Percentiles rank a stretch among this genome's conserved stretches.
Evolutionary conservation across 1,284 basidiomycete genomes (phyloP).

Genomic region (Marasmius tenuissimus): DNA sequence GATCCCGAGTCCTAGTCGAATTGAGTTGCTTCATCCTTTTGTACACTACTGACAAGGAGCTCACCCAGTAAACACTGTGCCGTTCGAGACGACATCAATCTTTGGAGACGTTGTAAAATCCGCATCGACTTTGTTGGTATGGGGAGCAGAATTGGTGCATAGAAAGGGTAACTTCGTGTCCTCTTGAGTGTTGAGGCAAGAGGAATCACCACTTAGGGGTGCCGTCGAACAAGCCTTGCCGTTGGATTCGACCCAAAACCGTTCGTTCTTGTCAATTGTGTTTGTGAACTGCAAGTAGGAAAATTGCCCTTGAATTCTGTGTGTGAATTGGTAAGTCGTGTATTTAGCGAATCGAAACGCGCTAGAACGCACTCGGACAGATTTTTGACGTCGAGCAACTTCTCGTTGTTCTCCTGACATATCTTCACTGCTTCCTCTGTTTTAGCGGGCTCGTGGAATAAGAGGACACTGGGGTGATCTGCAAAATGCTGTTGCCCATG

Average conservation of each 20-base stretch:
- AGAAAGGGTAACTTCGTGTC: conserved; percentile 14
- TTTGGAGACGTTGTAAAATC: conserved; percentile 17
- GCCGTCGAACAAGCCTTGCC: neutral
- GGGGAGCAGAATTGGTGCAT: conserved; percentile 21
- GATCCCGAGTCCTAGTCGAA: conserved; percentile 16
- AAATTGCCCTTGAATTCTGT: conserved; percentile 14
- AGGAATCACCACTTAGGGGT: neutral
- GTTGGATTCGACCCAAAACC: conserved; percentile 11
- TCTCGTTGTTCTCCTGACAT: conserved; percentile 17
- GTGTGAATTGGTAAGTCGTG: too few species aligned
- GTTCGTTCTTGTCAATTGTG: conserved; percentile 3
- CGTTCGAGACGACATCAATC: conserved; percentile 12
- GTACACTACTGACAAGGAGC: neutral
- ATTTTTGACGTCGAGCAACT: conserved; percentile 8
- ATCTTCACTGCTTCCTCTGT: conserved; percentile 11
- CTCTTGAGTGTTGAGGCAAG: neutral
- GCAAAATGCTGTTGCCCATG: conserved; percentile 12
- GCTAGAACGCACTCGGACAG: neutral
- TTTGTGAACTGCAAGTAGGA: conserved; percentile 15
- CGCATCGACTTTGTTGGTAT: conserved; percentile 18
- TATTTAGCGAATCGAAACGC: too few species aligned
- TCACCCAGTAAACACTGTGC: conserved; percentile 13
- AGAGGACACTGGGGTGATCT: conserved; percentile 16
- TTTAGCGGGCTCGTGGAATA: conserved; percentile 15
- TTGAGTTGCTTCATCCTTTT: too few species aligned